Percentiles rank a stretch among this genome's conserved stretches.
These are phyloP conservation scores for Candida maris DNA, from an alignment of 805 yeast species.

Conservation along the genomic window DNA sequence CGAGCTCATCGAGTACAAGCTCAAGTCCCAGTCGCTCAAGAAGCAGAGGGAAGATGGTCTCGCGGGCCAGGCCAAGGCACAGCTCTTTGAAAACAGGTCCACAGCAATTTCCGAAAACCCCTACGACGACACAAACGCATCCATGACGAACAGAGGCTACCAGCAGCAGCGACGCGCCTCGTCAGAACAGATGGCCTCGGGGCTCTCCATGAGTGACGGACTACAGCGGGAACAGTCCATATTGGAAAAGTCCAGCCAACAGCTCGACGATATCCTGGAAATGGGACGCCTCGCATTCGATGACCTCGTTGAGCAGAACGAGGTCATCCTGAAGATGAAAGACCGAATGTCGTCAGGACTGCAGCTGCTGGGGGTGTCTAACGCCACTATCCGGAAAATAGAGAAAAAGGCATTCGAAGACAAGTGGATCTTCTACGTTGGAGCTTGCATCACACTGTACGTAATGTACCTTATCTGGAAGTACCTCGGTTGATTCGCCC, in stretches of 20 bases:
- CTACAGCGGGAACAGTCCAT: conserved; percentile 63
- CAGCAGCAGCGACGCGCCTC: conserved; percentile 13
- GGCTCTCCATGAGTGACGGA: conserved; percentile 51
- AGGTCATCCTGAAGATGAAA: conserved; percentile 60
- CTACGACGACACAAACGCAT: conserved; percentile 32
- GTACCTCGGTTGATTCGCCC: conserved; percentile 48
- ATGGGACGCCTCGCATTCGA: conserved; percentile 85
- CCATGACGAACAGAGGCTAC: conserved; percentile 19
- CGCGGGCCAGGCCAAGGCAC: conserved; percentile 46
- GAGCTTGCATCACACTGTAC: conserved; percentile 57
- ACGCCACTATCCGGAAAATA: conserved; percentile 73
- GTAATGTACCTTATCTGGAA: conserved; percentile 64
- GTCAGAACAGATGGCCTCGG: conserved; percentile 22
- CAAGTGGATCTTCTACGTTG: conserved; percentile 80
- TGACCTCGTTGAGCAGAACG: conserved; percentile 82
- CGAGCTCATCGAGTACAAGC: conserved; percentile 43
- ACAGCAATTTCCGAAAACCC: conserved; percentile 44
- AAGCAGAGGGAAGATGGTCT: conserved; percentile 50
- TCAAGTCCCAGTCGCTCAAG: conserved; percentile 52
- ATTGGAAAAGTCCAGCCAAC: conserved; percentile 67
- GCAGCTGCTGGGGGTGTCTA: conserved; percentile 80
- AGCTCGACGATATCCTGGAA: conserved; percentile 84
- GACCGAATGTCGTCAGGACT: conserved; percentile 62
- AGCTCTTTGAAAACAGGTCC: conserved; percentile 40
- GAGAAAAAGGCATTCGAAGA: conserved; percentile 83